Base-by-base conservation (phyloP, 1,284 basidiomycete species). In the Entoloma clypeatum region DNA sequence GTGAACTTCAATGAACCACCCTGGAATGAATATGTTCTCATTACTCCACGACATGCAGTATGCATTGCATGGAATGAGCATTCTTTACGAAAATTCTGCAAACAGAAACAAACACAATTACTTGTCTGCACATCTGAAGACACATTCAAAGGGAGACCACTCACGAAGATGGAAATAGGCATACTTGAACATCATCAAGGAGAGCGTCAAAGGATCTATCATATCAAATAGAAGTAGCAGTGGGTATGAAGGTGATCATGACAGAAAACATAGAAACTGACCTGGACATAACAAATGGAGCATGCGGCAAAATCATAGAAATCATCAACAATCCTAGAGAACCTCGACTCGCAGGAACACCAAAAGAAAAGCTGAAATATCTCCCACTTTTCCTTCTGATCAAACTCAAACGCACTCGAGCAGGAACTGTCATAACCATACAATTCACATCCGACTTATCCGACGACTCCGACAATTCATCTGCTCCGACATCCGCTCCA, bases 161-260 rank as follows among this genome's bases (percentile, higher is more conserved):
- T 55, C 16, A 52, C 48, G 5, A 36, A 48, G 36, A 17, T 9
- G n/a, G 56, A 61, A 39, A 38, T 45, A 17, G 55, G 40, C 36
- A 26, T 13, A 3, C 36, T 55, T 6, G 53, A 51, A 41, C 48
- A 25, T 7, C 30, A 26, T 14, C 19, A 28, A 9, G 18, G 25
- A 30, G 36, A 29, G 39, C 24, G 41, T 29, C 24, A 29, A 49
- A 41, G 25, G 43, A 52, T 23, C 44, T 66, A 6, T 57, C 61
- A 4, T 26, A 55, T 1, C 18, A 6, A 2, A 43, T 71, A 4
- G 51, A 63, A 29, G n/a, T 74, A 0, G 62, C 63, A 0, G 50
- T 67, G 1, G 69, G 71, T 0, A 68, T 70, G 66, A 64, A 62
- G 40, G 65, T 64, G 0, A 67, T 73, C 63, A 67, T 72, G 0